Conservation (phyloP, 2,329 filamentous ascomycete genomes). For the Claviceps maximensis region DNA sequence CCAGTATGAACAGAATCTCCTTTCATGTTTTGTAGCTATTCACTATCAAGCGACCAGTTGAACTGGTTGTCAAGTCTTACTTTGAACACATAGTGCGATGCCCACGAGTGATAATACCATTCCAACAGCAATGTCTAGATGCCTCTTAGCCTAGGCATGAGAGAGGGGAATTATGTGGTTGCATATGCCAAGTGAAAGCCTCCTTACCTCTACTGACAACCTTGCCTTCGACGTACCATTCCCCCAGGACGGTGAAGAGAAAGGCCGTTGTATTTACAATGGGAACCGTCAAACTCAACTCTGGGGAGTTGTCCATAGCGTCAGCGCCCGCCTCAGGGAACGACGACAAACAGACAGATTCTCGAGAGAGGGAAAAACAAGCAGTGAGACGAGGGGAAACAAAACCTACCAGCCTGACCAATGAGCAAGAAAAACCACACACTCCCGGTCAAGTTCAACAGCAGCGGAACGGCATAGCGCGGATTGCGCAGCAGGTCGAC, state of each 20-base stretch:
- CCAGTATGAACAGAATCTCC: background rate
- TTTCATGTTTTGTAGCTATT: background rate
- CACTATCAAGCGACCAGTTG: background rate
- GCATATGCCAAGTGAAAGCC: background rate
- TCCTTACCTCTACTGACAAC: constrained; percentile 63
- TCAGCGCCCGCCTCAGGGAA: background rate
- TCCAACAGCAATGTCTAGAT: constrained; percentile 65
- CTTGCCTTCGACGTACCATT: constrained; percentile 91
- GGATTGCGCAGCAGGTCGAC: constrained; percentile 68
- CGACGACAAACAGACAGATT: background rate
- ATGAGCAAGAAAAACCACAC: constrained; percentile 95
- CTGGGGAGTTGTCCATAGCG: constrained; percentile 31
- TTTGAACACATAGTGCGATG: constrained; percentile 73
- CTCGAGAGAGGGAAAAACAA: too few relatives aligned
- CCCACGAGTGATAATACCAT: constrained; percentile 68
- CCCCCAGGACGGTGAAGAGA: constrained; percentile 86
- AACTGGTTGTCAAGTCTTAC: constrained; percentile 29
- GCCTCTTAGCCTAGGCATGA: constrained; percentile 1
- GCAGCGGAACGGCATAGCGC: constrained; percentile 68
- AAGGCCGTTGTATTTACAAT: constrained; percentile 93
- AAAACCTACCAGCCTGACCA: constrained; percentile 65
- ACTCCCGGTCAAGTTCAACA: constrained; percentile 83
- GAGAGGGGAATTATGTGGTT: background rate
- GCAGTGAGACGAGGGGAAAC: too few relatives aligned
- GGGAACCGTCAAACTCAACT: constrained; percentile 83